A percentile compares a stretch with the other conserved stretches of the same genome.
Evolutionary conservation across 2,329 filamentous ascomycete genomes (phyloP).

Genomic region (Xylariomycetidae sp.): DNA sequence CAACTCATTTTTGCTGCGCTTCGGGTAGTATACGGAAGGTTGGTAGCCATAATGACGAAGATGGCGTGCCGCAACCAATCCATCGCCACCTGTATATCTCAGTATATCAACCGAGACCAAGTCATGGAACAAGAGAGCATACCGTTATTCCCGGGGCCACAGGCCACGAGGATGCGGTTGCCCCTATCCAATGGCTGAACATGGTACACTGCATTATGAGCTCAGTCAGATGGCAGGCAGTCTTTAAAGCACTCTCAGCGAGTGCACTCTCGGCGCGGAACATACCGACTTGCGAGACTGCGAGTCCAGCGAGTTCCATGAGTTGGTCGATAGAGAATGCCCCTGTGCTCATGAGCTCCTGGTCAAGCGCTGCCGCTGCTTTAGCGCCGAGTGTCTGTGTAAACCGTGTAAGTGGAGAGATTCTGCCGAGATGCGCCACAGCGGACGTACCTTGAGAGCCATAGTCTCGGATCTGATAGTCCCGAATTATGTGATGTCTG

Average conservation of each 20-base stretch:
- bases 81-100: slow-evolving; percentile 70
- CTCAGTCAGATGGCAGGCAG: slow-evolving; percentile 5
- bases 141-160: slow-evolving; percentile 77
- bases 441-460: slow-evolving; percentile 18
- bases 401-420: slow-evolving; percentile 18
- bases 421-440: too few relatives aligned
- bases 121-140: slow-evolving; percentile 9
- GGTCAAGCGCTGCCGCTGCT: slow-evolving; percentile 82
- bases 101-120: slow-evolving; percentile 9
- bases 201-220: slow-evolving; percentile 60
- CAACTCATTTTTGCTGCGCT: slow-evolving; percentile 82
- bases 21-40: slow-evolving; percentile 88
- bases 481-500: too few relatives aligned
- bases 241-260: background rate
- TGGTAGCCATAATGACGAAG: slow-evolving; percentile 88
- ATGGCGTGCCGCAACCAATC: slow-evolving; percentile 89
- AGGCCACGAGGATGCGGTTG: slow-evolving; percentile 76
- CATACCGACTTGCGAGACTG: slow-evolving; percentile 83
- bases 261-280: slow-evolving; percentile 4
- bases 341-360: slow-evolving; percentile 84
- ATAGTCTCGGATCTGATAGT: too few relatives aligned
- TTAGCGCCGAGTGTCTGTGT: slow-evolving; percentile 77
- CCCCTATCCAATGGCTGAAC: slow-evolving; percentile 74
- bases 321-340: slow-evolving; percentile 94
- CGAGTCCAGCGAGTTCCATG: slow-evolving; percentile 93